Percentiles rank a stretch among this genome's conserved stretches.
These are phyloP conservation scores for Pythium utonaiense DNA, from an alignment of 352 stramenopile species.

Conservation along the genomic window DNA sequence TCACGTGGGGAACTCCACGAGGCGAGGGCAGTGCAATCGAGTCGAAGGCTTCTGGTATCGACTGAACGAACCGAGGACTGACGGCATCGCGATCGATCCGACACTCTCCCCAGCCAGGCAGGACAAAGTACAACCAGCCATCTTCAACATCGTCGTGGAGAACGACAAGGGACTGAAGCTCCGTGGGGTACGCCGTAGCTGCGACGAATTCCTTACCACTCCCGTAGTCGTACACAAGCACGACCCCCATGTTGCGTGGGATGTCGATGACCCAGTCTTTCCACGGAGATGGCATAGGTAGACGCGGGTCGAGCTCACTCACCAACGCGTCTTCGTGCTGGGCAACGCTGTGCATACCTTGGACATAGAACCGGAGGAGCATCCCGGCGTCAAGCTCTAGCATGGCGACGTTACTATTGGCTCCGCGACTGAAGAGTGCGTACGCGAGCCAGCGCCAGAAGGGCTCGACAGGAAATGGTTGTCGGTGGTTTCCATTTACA, in stretches of 20 bases:
- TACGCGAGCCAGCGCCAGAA: conserved; percentile 11
- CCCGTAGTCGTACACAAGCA: conserved; percentile 7
- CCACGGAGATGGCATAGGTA: background rate
- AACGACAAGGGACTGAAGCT: background rate
- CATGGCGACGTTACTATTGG: conserved; percentile 2
- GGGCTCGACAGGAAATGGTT: conserved; percentile 6
- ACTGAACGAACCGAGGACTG: background rate
- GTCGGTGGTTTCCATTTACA: background rate
- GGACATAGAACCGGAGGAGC: background rate
- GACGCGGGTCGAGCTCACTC: background rate
- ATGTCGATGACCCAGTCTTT: background rate
- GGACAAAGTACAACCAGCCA: conserved; percentile 1
- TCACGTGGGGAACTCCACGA: background rate
- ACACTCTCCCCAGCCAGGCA: conserved; percentile 6
- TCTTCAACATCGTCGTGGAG: background rate
- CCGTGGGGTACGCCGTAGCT: background rate
- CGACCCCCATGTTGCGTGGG: background rate
- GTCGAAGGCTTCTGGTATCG: background rate
- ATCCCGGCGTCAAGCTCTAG: conserved; percentile 3
- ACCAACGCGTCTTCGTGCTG: conserved; percentile 1
- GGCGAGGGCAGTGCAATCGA: background rate
- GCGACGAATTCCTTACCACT: background rate
- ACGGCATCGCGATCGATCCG: background rate
- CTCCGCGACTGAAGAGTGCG: conserved; percentile 3
- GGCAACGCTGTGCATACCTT: background rate